Evolutionary conservation across 2,329 filamentous ascomycete genomes (phyloP).

Genomic region (Cladosporium austrohemisphaericum): DNA sequence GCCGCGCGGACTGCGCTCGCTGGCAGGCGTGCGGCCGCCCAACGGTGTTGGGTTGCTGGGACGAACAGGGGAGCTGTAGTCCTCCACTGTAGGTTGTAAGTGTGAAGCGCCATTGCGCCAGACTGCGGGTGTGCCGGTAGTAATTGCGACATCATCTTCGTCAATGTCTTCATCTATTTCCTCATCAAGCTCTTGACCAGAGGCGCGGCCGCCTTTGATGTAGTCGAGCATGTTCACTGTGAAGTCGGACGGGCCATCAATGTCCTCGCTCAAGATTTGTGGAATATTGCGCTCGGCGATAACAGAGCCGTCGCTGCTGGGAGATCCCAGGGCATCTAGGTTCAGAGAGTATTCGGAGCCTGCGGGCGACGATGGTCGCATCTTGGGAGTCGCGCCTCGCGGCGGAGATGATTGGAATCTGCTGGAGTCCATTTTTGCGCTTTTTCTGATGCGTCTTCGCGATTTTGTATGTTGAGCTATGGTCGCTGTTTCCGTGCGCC

Average conservation of each 20-base stretch:
- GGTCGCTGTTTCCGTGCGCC: too few relatives aligned
- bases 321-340: constrained; percentile 27
- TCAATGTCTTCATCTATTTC: constrained; percentile 26
- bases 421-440: constrained; percentile 13
- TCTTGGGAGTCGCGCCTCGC: background rate
- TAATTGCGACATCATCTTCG: constrained; percentile 2
- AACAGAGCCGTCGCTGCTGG: background rate
- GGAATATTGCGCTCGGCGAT: constrained; percentile 15
- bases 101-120: background rate
- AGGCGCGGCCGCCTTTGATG: constrained; percentile 25
- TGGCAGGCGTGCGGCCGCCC: constrained; percentile 2
- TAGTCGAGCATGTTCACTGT: constrained; percentile 35
- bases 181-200: constrained; percentile 21
- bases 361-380: constrained; percentile 6
- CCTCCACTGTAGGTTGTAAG: constrained; percentile 7
- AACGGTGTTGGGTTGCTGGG: constrained; percentile 11
- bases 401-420: constrained; percentile 14
- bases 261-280: constrained; percentile 32
- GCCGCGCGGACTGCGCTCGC: constrained; percentile 5
- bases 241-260: constrained; percentile 38
- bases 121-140: constrained; percentile 5
- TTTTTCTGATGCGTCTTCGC: too few relatives aligned
- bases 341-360: constrained; percentile 31
- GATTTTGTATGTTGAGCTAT: too few relatives aligned
- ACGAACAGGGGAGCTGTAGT: constrained; percentile 10